Evolutionary conservation across 768 basidiomycete species (phyloP), one percentile per base, ranked within the genome.

Genomic region (Kwoniella europaea): DNA sequence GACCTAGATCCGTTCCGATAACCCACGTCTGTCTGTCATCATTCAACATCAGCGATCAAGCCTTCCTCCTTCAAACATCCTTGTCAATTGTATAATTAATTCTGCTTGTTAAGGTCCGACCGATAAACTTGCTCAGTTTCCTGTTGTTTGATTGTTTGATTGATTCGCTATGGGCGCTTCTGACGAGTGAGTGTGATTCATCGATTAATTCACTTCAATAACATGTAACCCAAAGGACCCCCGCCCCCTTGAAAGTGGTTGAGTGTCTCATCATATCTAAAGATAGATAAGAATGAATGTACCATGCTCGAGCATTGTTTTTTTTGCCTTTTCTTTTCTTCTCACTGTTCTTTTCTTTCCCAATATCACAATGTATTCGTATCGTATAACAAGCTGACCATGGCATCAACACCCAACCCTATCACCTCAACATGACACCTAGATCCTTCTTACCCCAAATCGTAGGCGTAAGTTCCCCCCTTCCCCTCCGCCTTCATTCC

Each of bases 391-490:
- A 7, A 67, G 44, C 67, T 68, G 24, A 61, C 59, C 52, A 66
- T 67, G n/a, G 6, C 35, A 16, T 22, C 22, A 16, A n/a, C 35
- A 27, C 57, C 65, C 42, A 29, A 22, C 35, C 24, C 35, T 29
- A 56, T 29, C 16, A 22, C 20, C 43, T 22, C 50, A 24, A 2
- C 53, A 80, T 81, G 79, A 77, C 76, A 55, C 79, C 79, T 68
- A 83, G 83, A 63, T 84, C 83, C 0, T 84, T 83, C 75, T 68
- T 84, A 10, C 84, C 84, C 2, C 76, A 82, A 42, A 82, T 84
- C 46, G 77, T 84, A 16, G 84, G 84, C 12, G 82, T 83, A 67
- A 73, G 82, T 79, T 62, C 18, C 15, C 50, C 54, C 12, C 24
- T 41, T 10, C 46, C 13, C 44, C 44, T 16, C 16, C 7, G 16